phyloP scores from a whole-genome alignment of 2,329 filamentous ascomycete genomes.

The Magnaporthiopsis rhizophila region DNA sequence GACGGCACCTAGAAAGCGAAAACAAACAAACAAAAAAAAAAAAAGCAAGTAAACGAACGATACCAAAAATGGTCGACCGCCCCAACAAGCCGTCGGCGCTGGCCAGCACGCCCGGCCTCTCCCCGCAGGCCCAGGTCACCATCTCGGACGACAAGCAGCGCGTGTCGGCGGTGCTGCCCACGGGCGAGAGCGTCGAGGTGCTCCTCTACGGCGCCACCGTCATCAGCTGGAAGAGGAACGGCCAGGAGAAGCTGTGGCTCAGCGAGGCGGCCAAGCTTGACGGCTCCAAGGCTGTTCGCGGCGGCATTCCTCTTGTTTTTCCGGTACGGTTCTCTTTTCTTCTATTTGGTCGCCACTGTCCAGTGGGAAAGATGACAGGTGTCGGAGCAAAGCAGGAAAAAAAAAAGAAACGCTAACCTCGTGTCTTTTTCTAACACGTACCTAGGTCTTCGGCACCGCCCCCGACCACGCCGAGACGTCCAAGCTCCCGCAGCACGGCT shows the following conservation, averaged over 20 bases:
- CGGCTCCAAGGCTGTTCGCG: constrained; percentile 81
- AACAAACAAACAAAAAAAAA: not conserved
- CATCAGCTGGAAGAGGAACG: constrained; percentile 80
- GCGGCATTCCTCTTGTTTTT: constrained; percentile 88
- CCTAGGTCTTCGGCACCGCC: constrained; percentile 75
- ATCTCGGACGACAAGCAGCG: constrained; percentile 63
- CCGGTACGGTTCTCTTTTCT: constrained; percentile 51
- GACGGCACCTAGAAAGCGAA: not conserved
- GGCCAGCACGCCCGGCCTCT: constrained; percentile 62
- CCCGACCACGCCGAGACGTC: constrained; percentile 64
- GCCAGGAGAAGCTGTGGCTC: constrained; percentile 76
- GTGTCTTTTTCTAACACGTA: too few species aligned
- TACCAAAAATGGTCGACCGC: constrained; percentile 65
- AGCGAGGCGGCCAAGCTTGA: constrained; percentile 75
- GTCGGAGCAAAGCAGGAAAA: too few species aligned
- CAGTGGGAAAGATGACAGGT: too few species aligned
- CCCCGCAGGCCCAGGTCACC: constrained; percentile 68
- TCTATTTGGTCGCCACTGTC: too few species aligned
- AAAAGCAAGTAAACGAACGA: constrained; percentile 7
- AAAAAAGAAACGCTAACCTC: not conserved
- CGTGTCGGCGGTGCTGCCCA: constrained; percentile 73
- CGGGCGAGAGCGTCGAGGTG: constrained; percentile 78
- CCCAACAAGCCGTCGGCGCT: constrained; percentile 75
- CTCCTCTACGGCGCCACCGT: constrained; percentile 90
- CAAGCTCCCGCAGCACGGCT: constrained; percentile 83